A percentile compares a stretch with the other conserved stretches of the same genome.
These are phyloP conservation scores for Gigaspora rosea DNA, from an alignment of 192 early-diverging fungal species.

Conservation along the genomic window DNA sequence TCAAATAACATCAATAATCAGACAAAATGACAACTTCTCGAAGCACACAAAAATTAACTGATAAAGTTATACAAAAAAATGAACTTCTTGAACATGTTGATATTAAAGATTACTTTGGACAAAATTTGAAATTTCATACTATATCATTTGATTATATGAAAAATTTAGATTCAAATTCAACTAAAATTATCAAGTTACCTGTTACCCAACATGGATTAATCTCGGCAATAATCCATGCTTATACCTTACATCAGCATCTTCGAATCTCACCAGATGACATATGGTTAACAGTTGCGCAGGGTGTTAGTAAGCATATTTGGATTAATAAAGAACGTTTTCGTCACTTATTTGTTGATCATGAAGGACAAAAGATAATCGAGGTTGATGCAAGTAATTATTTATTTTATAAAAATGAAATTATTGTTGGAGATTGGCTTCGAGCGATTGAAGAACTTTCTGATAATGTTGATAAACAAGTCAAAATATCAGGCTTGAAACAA, in stretches of 20 bases:
- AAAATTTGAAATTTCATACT: not conserved
- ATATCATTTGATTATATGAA: not conserved
- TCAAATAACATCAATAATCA: no score
- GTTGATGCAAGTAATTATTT: not conserved
- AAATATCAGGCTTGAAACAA: slow-evolving; percentile 20
- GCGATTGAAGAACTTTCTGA: not conserved
- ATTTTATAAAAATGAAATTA: not conserved
- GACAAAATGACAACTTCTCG: no score
- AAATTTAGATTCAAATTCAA: not conserved
- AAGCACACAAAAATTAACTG: no score
- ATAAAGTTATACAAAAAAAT: not conserved
- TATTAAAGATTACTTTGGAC: not conserved
- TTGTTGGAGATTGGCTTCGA: slow-evolving; percentile 16
- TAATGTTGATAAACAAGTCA: not conserved
- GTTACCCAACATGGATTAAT: not conserved
- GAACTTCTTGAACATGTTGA: not conserved
- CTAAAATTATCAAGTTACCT: not conserved
- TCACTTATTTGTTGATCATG: slow-evolving; percentile 19
- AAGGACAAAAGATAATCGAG: not conserved
- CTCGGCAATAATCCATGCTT: slow-evolving; percentile 18
- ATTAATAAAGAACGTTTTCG: not conserved
- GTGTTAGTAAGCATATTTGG: slow-evolving; percentile 15
- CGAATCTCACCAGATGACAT: slow-evolving; percentile 28
- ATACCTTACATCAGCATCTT: slow-evolving; percentile 24
- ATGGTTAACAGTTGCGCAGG: slow-evolving; percentile 29